Base-by-base conservation (phyloP, 129 eudicot species). In the Lonicera japonica region DNA sequence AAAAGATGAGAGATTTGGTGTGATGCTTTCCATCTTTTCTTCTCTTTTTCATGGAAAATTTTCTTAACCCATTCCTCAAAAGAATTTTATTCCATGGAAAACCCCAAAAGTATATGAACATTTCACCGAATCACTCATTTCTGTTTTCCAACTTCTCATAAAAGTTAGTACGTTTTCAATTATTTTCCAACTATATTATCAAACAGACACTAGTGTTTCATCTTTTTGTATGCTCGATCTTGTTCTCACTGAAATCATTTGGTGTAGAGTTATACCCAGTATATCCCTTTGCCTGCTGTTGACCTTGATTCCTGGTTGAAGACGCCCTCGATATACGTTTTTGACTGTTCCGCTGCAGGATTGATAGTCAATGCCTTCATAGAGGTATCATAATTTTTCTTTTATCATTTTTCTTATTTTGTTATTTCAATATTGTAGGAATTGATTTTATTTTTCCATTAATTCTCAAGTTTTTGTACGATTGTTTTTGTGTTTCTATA, bases 311-410 rank as follows among this genome's bases (percentile, higher is more conserved):
- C 95, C 41, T 94, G 96, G 99, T 65, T 94, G 72, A 83, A 79
- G 81, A 85, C 99, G 48, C 99, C 99, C 22, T 94, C 99, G 11
- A 94, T 94, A 61, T 94, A 94, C 69, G 99, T 94, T 17, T 94
- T 94, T 70, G 99, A 94, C 68, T 94, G 99, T 63, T 88, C 96
- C 53, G 99, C 96, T 74, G 99, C 96, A 63, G 96, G 99, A 62
- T 71, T 88, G 86, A 70, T 94, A 47, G 85, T 94, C 63, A 94
- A 86, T 71, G 92, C 99, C 63, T 94, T 94, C 76, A 80, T 94
- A 15, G 92, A 88, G 89, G 99, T 94, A 76, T 54, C 19, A 14
- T 38, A 12, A 24, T 16, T 11, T n/a, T 23, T 12, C n/a, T 25
- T 19, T 18, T 24, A 48, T 24, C 9, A 23, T 29, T 66, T 48